Evolutionary conservation across 306 rosid genomes (phyloP).

Genomic region (Canavalia gladiata): DNA sequence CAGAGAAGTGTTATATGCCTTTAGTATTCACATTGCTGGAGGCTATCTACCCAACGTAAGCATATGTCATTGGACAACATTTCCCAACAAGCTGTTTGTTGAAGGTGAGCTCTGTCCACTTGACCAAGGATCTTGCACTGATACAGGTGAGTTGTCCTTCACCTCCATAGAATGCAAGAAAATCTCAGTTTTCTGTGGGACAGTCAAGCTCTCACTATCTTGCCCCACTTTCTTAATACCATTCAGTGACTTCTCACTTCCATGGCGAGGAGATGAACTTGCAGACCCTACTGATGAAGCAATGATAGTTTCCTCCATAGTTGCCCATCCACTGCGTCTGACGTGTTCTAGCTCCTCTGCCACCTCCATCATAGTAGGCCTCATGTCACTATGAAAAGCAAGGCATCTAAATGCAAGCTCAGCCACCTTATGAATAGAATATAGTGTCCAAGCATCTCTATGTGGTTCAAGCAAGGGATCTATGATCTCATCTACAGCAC

Average conservation of each 20-base stretch:
- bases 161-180: constrained; percentile 57
- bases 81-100: constrained; percentile 85
- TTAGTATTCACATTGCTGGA: constrained; percentile 47
- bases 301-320: constrained; percentile 72
- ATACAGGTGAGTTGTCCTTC: constrained; percentile 85
- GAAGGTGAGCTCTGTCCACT: constrained; percentile 97
- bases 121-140: constrained; percentile 91
- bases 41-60: constrained; percentile 19
- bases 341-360: constrained; percentile 89
- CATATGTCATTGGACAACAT: constrained; percentile 61
- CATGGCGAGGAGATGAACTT: constrained; percentile 65
- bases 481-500: constrained; percentile 79
- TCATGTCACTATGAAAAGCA: constrained; percentile 91
- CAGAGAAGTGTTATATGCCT: constrained; percentile 31
- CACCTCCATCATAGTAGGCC: constrained; percentile 96
- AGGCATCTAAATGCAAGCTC: constrained; percentile 99
- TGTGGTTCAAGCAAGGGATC: constrained; percentile 92
- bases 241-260: constrained; percentile 67
- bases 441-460: constrained; percentile 97
- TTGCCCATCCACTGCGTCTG: constrained; percentile 80
- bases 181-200: constrained; percentile 52
- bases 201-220: constrained; percentile 68
- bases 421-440: constrained; percentile 85
- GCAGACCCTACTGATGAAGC: constrained; percentile 71
- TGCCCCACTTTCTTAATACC: constrained; percentile 52